phyloP scores from a whole-genome alignment of 441 rosid genomes.

The Corymbia citriodora region DNA sequence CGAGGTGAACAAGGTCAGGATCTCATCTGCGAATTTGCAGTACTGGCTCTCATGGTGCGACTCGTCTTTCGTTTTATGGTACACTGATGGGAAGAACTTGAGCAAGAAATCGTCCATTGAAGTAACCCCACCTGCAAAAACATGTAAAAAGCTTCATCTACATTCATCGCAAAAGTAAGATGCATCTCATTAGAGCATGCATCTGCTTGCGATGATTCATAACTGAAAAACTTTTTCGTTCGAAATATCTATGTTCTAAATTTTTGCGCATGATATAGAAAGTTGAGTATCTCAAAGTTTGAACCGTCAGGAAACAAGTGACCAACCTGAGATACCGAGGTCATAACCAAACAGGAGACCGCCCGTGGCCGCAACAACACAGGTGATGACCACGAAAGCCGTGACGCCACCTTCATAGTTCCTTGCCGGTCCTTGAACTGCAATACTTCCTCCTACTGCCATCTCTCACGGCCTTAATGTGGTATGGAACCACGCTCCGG shows the following conservation, averaged over 20 bases:
- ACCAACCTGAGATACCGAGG: conserved; percentile 46
- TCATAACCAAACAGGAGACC: conserved; percentile 70
- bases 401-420: conserved; percentile 37
- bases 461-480: background rate
- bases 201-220: background rate
- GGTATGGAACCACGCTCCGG: background rate
- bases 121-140: conserved; percentile 49
- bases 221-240: background rate
- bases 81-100: conserved; percentile 55
- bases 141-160: background rate
- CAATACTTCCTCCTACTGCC: conserved; percentile 36
- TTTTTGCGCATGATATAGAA: background rate
- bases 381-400: conserved; percentile 36
- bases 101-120: conserved; percentile 50
- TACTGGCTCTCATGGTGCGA: conserved; percentile 24
- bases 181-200: background rate
- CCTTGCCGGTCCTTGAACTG: conserved; percentile 13
- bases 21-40: conserved; percentile 44
- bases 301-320: background rate
- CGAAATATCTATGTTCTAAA: no score
- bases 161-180: background rate
- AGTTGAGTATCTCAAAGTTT: background rate
- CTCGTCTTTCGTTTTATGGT: conserved; percentile 15
- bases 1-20: conserved; percentile 49
- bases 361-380: conserved; percentile 60